Evolutionary conservation across 2,329 filamentous ascomycete genomes (phyloP).

Genomic region (Endothia cerciana): DNA sequence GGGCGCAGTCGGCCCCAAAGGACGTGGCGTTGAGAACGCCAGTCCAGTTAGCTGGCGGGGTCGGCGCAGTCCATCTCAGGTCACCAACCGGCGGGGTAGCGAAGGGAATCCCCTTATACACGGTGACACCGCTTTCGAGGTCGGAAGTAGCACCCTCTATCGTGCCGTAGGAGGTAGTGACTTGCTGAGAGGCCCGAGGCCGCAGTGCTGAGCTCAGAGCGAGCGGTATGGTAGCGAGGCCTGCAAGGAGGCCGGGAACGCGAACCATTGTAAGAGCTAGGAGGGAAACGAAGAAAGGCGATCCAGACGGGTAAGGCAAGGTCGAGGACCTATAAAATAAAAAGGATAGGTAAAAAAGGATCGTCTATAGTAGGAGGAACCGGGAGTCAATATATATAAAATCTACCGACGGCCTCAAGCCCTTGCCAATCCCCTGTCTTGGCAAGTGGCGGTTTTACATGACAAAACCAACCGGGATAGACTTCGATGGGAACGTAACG

Average conservation of each 20-base stretch:
- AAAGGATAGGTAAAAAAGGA: no score
- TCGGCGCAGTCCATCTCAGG: slow-evolving; percentile 30
- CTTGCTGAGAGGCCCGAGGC: background rate
- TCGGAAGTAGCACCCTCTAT: slow-evolving; percentile 33
- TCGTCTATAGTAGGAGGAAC: no score
- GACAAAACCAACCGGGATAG: no score
- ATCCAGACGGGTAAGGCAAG: background rate
- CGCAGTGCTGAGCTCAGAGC: background rate
- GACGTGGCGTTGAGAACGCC: slow-evolving; percentile 17
- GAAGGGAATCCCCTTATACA: slow-evolving; percentile 36
- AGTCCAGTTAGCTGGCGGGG: slow-evolving; percentile 25
- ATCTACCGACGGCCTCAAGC: no score
- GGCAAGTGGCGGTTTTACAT: no score
- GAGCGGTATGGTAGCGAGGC: background rate
- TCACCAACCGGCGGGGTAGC: slow-evolving; percentile 31
- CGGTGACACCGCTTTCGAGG: slow-evolving; percentile 31
- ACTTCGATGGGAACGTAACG: no score
- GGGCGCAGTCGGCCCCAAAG: slow-evolving; percentile 6
- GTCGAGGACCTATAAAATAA: no score
- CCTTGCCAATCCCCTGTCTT: no score
- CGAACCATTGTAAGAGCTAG: background rate
- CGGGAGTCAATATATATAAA: no score
- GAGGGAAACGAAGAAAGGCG: background rate
- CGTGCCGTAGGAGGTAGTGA: slow-evolving; percentile 2
- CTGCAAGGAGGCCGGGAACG: background rate